Conservation (phyloP, 2,329 filamentous ascomycete genomes). For the Rhynchosporium agropyri region DNA sequence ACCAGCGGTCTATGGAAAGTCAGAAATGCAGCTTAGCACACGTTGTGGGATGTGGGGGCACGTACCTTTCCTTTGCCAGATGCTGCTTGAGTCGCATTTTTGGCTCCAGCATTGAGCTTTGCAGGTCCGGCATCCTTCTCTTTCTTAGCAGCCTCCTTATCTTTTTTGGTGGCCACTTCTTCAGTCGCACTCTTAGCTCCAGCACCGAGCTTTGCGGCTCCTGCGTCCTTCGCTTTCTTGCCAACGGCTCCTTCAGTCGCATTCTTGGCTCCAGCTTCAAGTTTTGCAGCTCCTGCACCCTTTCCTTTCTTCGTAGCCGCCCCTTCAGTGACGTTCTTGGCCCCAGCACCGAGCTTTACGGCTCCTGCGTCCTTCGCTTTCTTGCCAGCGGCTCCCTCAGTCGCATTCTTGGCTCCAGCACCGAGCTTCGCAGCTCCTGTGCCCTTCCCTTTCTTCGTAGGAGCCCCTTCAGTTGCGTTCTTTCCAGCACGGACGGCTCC, state of each 20-base stretch:
- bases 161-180: conserved; percentile 25
- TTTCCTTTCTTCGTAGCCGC: conserved; percentile 27
- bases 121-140: conserved; percentile 18
- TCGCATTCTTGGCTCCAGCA: conserved; percentile 16
- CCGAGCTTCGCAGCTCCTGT: conserved; percentile 1
- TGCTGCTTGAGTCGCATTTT: conserved; percentile 14
- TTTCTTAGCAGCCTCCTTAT: conserved; percentile 21
- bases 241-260: conserved; percentile 23
- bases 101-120: not conserved
- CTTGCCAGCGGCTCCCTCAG: conserved; percentile 26
- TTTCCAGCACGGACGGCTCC: not conserved
- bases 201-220: conserved; percentile 6
- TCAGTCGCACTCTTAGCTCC: conserved; percentile 1
- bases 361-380: conserved; percentile 24
- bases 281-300: conserved; percentile 12
- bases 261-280: conserved; percentile 12
- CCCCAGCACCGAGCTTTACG: not conserved
- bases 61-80: conserved; percentile 15
- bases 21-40: no score
- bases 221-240: conserved; percentile 27
- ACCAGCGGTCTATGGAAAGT: no score
- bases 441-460: conserved; percentile 29
- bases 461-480: conserved; percentile 22
- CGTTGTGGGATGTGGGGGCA: no score
- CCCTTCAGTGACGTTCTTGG: not conserved